These are phyloP conservation scores for Penicillium sp. DNA, from an alignment of 2,329 filamentous ascomycete genomes.

Conservation along the genomic window DNA sequence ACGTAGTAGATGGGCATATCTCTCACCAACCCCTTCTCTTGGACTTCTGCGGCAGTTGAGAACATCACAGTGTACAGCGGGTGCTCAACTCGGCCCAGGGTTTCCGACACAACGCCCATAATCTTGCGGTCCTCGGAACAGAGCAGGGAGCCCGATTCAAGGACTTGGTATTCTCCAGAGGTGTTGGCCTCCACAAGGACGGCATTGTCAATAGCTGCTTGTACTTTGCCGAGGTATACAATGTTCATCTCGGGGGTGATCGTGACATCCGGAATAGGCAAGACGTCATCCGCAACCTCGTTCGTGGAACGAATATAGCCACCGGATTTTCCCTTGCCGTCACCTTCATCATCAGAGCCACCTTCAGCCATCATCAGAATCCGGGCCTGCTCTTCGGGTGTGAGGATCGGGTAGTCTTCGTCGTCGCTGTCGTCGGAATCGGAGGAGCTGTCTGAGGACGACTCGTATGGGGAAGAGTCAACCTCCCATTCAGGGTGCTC, in stretches of 20 bases:
- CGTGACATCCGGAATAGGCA: constrained; percentile 75
- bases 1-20: constrained; percentile 79
- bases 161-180: constrained; percentile 78
- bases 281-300: constrained; percentile 64
- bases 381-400: constrained; percentile 78
- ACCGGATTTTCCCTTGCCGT: constrained; percentile 48
- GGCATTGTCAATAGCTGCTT: constrained; percentile 76
- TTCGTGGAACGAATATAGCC: constrained; percentile 75
- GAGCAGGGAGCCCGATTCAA: constrained; percentile 81
- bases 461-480: constrained; percentile 75
- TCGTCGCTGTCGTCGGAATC: constrained; percentile 58
- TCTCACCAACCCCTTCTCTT: constrained; percentile 64
- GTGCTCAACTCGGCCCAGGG: constrained; percentile 79
- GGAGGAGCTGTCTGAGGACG: constrained; percentile 61
- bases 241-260: constrained; percentile 77
- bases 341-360: constrained; percentile 75
- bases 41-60: constrained; percentile 66
- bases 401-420: constrained; percentile 69
- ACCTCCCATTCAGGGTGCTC: constrained; percentile 78
- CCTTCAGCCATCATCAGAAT: constrained; percentile 82
- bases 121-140: constrained; percentile 75
- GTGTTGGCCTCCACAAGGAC: constrained; percentile 76
- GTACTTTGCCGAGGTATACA: constrained; percentile 71
- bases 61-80: constrained; percentile 86
- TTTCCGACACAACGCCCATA: constrained; percentile 80